Base-by-base conservation (phyloP, 129 eudicot species). In the Tanacetum coccineum region DNA sequence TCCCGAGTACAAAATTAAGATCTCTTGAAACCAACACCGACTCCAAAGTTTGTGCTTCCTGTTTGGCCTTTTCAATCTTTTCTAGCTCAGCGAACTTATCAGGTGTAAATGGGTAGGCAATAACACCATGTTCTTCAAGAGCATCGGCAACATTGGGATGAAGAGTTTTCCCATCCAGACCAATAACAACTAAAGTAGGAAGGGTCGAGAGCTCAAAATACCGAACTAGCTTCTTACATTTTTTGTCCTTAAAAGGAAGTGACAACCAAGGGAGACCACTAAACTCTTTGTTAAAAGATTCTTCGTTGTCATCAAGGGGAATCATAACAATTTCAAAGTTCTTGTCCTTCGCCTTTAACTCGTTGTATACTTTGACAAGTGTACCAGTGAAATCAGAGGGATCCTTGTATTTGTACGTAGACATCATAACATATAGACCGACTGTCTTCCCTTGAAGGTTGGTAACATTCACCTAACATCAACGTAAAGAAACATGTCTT, bases 31-130 rank as follows among this genome's bases (percentile, higher is more conserved):
- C 94, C 78, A 91, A 65, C 36, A 91, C 44, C 7, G 95, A 85
- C 75, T 87, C 98, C 36, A 91, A 74, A 12, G 96, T 85, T 68
- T 91, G 98, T 13, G 95, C 79, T 67, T 91, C 97, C 9, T 10
- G 76, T 71, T n/a, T n/a, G n/a, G n/a, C n/a, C n/a, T n/a, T n/a
- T n/a, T n/a, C n/a, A n/a, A n/a, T n/a, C n/a, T n/a, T 80, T 51
- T 81, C 93, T 56, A 91, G 94, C 82, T 81, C 96, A 30, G 78
- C 51, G 70, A 91, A 83, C 64, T 78, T 81, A 72, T 83, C 88
- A 8, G 88, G 87, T 13, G 98, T 91, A 67, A 91, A 91, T 17
- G 96, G 98, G 61, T 77, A 91, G 3, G 91, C 89, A 22, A 56
- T 19, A n/a, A 15, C n/a, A 21, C 98, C 98, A 36, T 91, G 87